These are phyloP conservation scores for Rhizopus microsporus DNA, from an alignment of 371 early-diverging fungal genomes.

Conservation along the genomic window DNA sequence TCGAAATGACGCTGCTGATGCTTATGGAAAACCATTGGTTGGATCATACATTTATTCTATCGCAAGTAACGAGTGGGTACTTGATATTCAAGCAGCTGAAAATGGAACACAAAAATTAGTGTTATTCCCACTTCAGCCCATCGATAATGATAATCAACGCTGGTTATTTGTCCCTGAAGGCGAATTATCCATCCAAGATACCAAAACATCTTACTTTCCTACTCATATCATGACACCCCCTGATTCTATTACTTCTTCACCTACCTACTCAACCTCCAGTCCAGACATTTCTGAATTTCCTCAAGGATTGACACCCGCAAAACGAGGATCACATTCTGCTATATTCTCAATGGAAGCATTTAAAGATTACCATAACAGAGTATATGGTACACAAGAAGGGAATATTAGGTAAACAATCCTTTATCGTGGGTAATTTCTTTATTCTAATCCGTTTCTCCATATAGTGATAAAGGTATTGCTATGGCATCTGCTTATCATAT, in stretches of 20 bases:
- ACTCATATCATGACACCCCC: constrained; percentile 23
- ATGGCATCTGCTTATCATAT: constrained; percentile 54
- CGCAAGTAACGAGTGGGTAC: constrained; percentile 46
- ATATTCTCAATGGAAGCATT: constrained; percentile 33
- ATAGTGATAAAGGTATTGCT: constrained; percentile 49
- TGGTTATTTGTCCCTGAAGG: constrained; percentile 46
- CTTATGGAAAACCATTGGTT: constrained; percentile 28
- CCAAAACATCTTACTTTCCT: constrained; percentile 16
- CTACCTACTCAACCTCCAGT: constrained; percentile 11
- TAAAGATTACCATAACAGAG: constrained; percentile 38
- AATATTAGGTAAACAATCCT: constrained; percentile 27
- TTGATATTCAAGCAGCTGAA: constrained; percentile 36
- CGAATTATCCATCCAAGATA: constrained; percentile 15
- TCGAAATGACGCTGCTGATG: constrained; percentile 26
- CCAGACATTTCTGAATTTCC: constrained; percentile 21
- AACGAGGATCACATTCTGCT: constrained; percentile 48
- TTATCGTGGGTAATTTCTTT: background rate
- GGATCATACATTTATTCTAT: constrained; percentile 42
- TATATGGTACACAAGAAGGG: constrained; percentile 28
- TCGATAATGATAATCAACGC: constrained; percentile 49
- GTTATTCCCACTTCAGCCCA: constrained; percentile 40
- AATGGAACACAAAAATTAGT: constrained; percentile 33
- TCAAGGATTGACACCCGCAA: constrained; percentile 42
- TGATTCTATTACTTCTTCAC: constrained; percentile 22
- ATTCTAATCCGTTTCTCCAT: background rate